These are phyloP conservation scores for Chaetomium cochliodes DNA, from an alignment of 495 filamentous ascomycete species.

Conservation along the genomic window DNA sequence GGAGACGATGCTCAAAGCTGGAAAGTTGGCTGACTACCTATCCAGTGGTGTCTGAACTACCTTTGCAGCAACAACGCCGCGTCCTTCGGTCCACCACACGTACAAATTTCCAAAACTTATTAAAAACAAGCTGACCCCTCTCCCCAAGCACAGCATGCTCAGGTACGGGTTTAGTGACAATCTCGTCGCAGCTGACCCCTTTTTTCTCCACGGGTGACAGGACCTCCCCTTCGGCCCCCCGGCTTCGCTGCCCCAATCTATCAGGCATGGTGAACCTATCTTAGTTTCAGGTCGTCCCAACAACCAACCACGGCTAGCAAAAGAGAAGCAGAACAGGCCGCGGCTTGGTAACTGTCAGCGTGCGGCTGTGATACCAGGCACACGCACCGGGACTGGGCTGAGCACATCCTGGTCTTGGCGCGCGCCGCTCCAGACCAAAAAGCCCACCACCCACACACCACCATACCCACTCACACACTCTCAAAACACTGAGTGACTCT, in stretches of 20 bases:
- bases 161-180: neutral
- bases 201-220: neutral
- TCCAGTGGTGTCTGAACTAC: too few relatives aligned
- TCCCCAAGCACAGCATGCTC: too few relatives aligned
- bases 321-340: neutral
- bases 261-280: neutral
- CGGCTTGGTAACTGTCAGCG: constrained; percentile 2
- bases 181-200: neutral
- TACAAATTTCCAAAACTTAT: too few relatives aligned
- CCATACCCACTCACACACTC: neutral
- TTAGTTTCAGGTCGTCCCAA: constrained; percentile 11
- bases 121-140: too few relatives aligned
- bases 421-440: neutral
- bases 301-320: neutral
- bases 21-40: too few relatives aligned
- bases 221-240: neutral
- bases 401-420: constrained; percentile 1
- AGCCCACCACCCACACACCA: neutral
- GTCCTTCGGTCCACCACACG: too few relatives aligned
- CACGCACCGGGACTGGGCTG: neutral
- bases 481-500: too few relatives aligned
- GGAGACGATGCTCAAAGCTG: too few relatives aligned
- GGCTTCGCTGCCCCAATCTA: neutral
- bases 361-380: constrained; percentile 7
- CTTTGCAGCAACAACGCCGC: too few relatives aligned